Base-by-base conservation (phyloP, 768 basidiomycete species). In the Phaeotremella fagi region DNA sequence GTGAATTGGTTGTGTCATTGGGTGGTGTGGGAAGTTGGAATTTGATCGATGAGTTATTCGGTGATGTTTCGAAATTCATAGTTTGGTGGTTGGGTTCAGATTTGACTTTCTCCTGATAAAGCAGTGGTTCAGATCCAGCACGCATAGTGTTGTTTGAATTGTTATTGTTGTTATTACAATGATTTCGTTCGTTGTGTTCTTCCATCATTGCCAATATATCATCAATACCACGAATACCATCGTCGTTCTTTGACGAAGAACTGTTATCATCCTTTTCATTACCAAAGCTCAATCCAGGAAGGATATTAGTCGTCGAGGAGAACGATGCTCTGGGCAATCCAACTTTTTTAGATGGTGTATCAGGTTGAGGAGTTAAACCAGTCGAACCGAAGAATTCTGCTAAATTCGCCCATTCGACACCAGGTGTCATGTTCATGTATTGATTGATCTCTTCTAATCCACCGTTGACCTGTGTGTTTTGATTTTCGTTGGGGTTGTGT, bases 391-490 rank as follows among this genome's bases (percentile, higher is more conserved):
- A 45, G 24, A 45, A 29, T 7, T 31, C 55, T 7, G 42, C 29
- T 45, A 55, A 37, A 43, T 48, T 28, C 50, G 15, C 11, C 52
- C 53, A 56, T 35, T 56, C 49, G 1, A 44, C 50, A 18, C 66
- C 63, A 15, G 67, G 67, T 6, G 67, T 65, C 2, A 69, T 36
- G 18, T 63, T 69, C 53, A 57, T 66, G 64, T 64, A 69, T 26
- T 61, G 54, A 0, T 59, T 57, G 20, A 12, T 12, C 6, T 41
- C 38, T 20, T 41, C 38, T 20, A 22, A 6, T 22, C 38, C 38
- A 18, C 12, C 12, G 20, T 11, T 11, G 12, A 41, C 38, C 12
- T 2, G 64, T 64, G 28, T 52, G 57, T 1, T 53, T 31, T 23
- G 47, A 23, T 42, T 36, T 45, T 3, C 41, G 23, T 27, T 4